Base-by-base conservation (phyloP, 345 rosid species). In the Dipteronia dyeriana region DNA sequence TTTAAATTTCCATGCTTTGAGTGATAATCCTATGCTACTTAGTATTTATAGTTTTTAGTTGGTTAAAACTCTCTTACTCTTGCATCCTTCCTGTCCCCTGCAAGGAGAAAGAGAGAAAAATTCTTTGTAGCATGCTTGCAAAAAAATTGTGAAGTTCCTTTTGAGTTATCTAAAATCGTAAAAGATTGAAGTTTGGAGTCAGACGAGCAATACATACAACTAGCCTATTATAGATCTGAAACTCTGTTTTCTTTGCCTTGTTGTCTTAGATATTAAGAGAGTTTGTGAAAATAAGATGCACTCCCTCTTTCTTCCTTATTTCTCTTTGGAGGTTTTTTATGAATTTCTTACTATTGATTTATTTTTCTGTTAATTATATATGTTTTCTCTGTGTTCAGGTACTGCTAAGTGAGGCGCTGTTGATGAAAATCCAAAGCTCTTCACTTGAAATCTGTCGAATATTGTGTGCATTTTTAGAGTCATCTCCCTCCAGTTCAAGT, bases 361-460 rank as follows among this genome's bases (percentile, higher is more conserved):
- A 45, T 68, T 45, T 70, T 54, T 64, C n/a, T 75, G 41, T 23
- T 62, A 9, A 14, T 64, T 68, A 41, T 12, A 13, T 51, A 16
- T 43, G 19, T 20, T 29, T 73, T 75, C 29, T 82, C 19, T 43
- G n/a, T 74, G 31, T 85, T 74, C 85, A 95, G 99, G 92, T 92
- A 80, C 77, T 78, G 72, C 88, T 79, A 54, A 86, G 90, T 70
- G 93, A 91, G 76, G 77, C 84, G 65, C 79, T 90, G 65, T 66
- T 90, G 75, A 79, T 68, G 72, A 90, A 87, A 86, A 87, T 93
- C 70, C 90, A 84, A 76, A 81, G 83, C 71, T 88, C 86, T 81
- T 84, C 97, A 7, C 73, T 91, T 45, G 91, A 91, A 84, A 84
- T 93, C 60, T 90, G 92, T 71, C 90, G 79, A 56, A 68, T 84